Conservation (phyloP, 2,329 filamentous ascomycete genomes). For the Pseudogymnoascus sp. region DNA sequence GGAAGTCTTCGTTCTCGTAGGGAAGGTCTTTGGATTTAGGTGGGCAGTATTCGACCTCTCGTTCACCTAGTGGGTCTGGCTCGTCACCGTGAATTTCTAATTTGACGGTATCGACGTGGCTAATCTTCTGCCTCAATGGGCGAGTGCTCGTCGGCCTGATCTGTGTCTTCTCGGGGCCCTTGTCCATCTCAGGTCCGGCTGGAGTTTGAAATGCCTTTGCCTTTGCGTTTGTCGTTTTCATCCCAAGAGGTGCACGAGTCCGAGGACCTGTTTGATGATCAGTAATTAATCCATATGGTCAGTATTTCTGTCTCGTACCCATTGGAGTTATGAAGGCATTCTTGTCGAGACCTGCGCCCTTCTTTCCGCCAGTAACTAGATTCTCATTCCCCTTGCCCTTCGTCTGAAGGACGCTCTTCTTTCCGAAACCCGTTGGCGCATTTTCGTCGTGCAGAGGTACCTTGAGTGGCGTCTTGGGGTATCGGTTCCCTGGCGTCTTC, state of each 20-base stretch:
- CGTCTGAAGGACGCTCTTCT: constrained; percentile 49
- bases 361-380: constrained; percentile 43
- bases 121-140: constrained; percentile 48
- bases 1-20: constrained; percentile 62
- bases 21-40: constrained; percentile 58
- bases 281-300: constrained; percentile 10
- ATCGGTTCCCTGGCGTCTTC: constrained; percentile 71
- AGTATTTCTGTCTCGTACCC: constrained; percentile 44
- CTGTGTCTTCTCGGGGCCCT: constrained; percentile 54
- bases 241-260: constrained; percentile 72
- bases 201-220: constrained; percentile 57
- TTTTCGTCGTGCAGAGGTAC: constrained; percentile 80
- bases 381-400: constrained; percentile 50
- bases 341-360: constrained; percentile 42
- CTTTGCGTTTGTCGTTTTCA: constrained; percentile 96
- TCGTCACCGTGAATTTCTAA: constrained; percentile 53
- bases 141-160: constrained; percentile 50
- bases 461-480: constrained; percentile 75
- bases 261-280: constrained; percentile 34
- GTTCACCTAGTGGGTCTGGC: constrained; percentile 44
- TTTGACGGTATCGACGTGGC: constrained; percentile 46
- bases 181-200: constrained; percentile 49
- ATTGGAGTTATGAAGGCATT: constrained; percentile 70
- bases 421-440: constrained; percentile 46
- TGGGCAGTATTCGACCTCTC: constrained; percentile 85